Conservation (phyloP, 23 red algal genomes). For the Cyanidium caldarium region DNA sequence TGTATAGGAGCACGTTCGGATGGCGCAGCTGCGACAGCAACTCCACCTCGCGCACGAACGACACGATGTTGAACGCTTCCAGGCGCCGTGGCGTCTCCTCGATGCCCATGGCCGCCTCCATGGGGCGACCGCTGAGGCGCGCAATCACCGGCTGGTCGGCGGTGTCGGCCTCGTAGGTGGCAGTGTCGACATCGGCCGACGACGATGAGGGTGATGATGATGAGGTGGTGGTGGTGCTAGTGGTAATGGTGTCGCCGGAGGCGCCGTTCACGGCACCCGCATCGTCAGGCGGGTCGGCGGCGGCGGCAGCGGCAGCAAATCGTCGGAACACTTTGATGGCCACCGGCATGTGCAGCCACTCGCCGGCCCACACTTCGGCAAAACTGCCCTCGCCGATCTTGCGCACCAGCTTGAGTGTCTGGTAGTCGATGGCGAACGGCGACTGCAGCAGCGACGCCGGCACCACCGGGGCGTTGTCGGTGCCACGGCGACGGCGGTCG, state of each 20-base stretch:
- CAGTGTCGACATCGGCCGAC: not conserved
- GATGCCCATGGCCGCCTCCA: not conserved
- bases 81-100: not conserved
- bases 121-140: not conserved
- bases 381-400: constrained; percentile 72
- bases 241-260: not conserved
- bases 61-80: not conserved
- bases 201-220: not conserved
- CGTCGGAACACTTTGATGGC: constrained; percentile 81
- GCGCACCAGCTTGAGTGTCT: constrained; percentile 48
- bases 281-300: not conserved
- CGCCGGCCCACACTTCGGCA: constrained; percentile 67
- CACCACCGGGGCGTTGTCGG: no score
- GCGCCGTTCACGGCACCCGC: not conserved
- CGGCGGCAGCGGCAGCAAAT: not conserved
- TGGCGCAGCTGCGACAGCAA: constrained; percentile 80
- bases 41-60: constrained; percentile 77
- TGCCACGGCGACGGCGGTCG: no score
- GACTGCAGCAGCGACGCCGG: not conserved
- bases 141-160: not conserved
- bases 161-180: not conserved
- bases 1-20: constrained; percentile 85
- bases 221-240: not conserved
- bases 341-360: constrained; percentile 88
- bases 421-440: constrained; percentile 87